phyloP scores from a whole-genome alignment of 148 eudicot genomes.

The Amaranthus cruentus region DNA sequence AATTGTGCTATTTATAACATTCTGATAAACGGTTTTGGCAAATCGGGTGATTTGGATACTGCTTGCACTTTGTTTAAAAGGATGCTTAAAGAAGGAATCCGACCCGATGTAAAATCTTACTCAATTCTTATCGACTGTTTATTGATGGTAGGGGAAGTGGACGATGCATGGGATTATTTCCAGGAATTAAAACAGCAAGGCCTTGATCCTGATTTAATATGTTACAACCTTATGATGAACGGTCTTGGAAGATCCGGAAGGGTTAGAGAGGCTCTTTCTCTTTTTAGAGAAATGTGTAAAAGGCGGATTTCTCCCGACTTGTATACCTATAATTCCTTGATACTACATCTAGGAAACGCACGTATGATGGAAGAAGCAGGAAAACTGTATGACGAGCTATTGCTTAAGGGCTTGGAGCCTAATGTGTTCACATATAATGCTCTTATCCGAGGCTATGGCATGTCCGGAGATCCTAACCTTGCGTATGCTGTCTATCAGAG shows the following conservation, averaged over 20 bases:
- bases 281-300: conserved; percentile 60
- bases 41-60: conserved; percentile 73
- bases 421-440: conserved; percentile 84
- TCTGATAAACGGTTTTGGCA: conserved; percentile 88
- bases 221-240: conserved; percentile 81
- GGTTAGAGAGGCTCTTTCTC: conserved; percentile 54
- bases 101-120: conserved; percentile 87
- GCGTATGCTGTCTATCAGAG: conserved; percentile 83
- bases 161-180: conserved; percentile 68
- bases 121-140: conserved; percentile 84
- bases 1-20: conserved; percentile 87
- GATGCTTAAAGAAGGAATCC: conserved; percentile 76
- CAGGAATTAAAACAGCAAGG: conserved; percentile 61
- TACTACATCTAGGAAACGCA: conserved; percentile 65
- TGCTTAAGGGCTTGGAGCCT: conserved; percentile 67
- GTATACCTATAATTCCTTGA: conserved; percentile 74
- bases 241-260: conserved; percentile 72
- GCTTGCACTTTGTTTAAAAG: conserved; percentile 56
- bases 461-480: conserved; percentile 62
- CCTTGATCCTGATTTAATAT: conserved; percentile 78
- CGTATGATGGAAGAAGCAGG: conserved; percentile 76
- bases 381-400: conserved; percentile 64
- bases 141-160: conserved; percentile 53
- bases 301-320: conserved; percentile 64
- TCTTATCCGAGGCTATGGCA: conserved; percentile 78